Base-by-base conservation (phyloP, 2,329 filamentous ascomycete species). In the Leptographium wingfieldii region DNA sequence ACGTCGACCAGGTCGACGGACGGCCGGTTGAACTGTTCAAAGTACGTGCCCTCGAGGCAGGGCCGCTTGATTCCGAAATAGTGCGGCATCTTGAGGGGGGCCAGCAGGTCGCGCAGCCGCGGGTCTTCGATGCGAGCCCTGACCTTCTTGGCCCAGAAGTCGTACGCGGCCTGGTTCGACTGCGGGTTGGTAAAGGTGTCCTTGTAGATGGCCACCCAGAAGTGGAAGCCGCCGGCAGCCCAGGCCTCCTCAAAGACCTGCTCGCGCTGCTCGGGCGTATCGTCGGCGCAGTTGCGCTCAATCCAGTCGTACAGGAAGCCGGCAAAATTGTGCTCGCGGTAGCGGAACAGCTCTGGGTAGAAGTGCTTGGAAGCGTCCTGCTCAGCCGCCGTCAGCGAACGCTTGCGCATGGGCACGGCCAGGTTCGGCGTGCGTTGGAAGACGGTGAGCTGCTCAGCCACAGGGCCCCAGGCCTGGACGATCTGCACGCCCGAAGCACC, bases 381-480 rank as follows among this genome's bases (percentile, higher is more conserved):
- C 62, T 83, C 78, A 60, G 77, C 73, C 12, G 68, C 70, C 0
- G 74, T 77, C 33, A 85, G 71, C 0, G 71, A 49, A 2, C 73
- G 70, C 60, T 78, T 76, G 2, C 77, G 74, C 81, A 88, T 85
- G 0, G 84, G 83, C 0, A 87, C 65, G 0, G 81, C 82, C 7
- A 85, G 72, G 61, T 87, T 88, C 0, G 85, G 85, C 1, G 83
- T 87, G 12, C 85, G 77, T 65, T 87, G 83, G 68, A 87, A 86
- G 43, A 88, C 80, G 3, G 71, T 77, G 29, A 88, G 64, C 1
- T 78, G 70, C 6, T 73, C 76, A 0, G 77, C 81, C 14, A 74
- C 67, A 2, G 78, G 78, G 2, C 77, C 80, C 69, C 79, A 80
- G 58, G 81, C 82, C 63, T 88, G 84, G 0, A 79, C 76, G 52